phyloP scores from a whole-genome alignment of 345 rosid species.

The Psidium friedrichsthalianum region DNA sequence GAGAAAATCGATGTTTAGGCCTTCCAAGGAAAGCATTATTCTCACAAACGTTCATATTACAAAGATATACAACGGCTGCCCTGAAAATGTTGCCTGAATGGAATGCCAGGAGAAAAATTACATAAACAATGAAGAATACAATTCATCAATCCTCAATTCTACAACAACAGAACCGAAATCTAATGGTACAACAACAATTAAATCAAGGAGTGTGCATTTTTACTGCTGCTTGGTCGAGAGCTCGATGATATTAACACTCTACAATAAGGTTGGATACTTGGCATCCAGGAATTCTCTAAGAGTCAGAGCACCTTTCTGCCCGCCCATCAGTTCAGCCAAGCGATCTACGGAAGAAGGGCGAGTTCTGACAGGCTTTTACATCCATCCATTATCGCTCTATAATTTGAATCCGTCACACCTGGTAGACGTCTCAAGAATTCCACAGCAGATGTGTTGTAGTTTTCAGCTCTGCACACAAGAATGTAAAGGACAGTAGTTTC shows the following conservation, averaged over 20 bases:
- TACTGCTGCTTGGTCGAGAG: neutral
- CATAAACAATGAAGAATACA: neutral
- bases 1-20: neutral
- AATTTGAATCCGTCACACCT: slow-evolving; percentile 77
- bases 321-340: slow-evolving; percentile 77
- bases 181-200: neutral
- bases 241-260: neutral
- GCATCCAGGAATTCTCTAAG: slow-evolving; percentile 86
- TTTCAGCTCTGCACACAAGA: slow-evolving; percentile 63
- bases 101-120: neutral
- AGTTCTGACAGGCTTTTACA: slow-evolving; percentile 85
- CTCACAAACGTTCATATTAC: neutral
- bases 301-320: slow-evolving; percentile 71
- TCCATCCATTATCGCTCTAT: slow-evolving; percentile 80
- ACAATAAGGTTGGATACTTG: slow-evolving; percentile 83
- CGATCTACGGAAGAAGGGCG: slow-evolving; percentile 44
- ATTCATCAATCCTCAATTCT: neutral
- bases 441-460: slow-evolving; percentile 84
- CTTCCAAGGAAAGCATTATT: neutral
- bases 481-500: neutral
- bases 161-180: neutral
- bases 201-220: neutral
- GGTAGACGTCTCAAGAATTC: slow-evolving; percentile 94
- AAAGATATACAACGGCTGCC: neutral
- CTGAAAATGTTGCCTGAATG: neutral